phyloP scores from a whole-genome alignment of 2,329 filamentous ascomycete genomes.

The Passalora sequoiae region DNA sequence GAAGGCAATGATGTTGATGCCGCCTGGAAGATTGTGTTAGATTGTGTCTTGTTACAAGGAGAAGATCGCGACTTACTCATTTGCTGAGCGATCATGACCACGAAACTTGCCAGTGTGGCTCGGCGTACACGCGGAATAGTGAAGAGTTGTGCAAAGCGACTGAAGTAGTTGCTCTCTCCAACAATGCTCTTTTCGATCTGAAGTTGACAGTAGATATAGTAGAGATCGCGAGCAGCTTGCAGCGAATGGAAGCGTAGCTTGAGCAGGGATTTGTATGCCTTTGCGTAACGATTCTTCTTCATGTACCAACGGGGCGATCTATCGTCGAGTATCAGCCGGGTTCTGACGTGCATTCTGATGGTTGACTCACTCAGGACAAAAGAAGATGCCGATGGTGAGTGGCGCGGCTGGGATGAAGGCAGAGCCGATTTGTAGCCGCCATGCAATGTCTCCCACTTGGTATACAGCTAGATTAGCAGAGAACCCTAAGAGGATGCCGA shows the following conservation, averaged over 20 bases:
- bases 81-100: slow-evolving; percentile 34
- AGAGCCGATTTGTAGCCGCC: slow-evolving; percentile 45
- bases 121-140: slow-evolving; percentile 45
- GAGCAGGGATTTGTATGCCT: slow-evolving; percentile 48
- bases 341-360: background rate
- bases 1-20: slow-evolving; percentile 31
- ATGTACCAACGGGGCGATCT: slow-evolving; percentile 34
- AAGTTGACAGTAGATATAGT: slow-evolving; percentile 43
- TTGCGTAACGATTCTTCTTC: slow-evolving; percentile 42
- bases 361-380: slow-evolving; percentile 35
- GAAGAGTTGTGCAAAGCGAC: slow-evolving; percentile 47
- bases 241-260: slow-evolving; percentile 46
- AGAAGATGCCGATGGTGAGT: slow-evolving; percentile 41
- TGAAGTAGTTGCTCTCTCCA: slow-evolving; percentile 37
- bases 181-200: slow-evolving; percentile 26
- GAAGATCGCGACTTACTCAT: slow-evolving; percentile 16
- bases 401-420: slow-evolving; percentile 46
- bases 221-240: slow-evolving; percentile 53
- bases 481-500: slow-evolving; percentile 45
- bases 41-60: background rate
- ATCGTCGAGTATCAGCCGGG: background rate
- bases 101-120: slow-evolving; percentile 31
- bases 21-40: too few species aligned
- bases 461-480: slow-evolving; percentile 41
- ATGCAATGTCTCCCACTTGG: slow-evolving; percentile 35